A percentile compares a stretch with the other conserved stretches of the same genome.
Conservation (phyloP, 176 grass and related monocot genomes). For the Aechmea fasciata region DNA sequence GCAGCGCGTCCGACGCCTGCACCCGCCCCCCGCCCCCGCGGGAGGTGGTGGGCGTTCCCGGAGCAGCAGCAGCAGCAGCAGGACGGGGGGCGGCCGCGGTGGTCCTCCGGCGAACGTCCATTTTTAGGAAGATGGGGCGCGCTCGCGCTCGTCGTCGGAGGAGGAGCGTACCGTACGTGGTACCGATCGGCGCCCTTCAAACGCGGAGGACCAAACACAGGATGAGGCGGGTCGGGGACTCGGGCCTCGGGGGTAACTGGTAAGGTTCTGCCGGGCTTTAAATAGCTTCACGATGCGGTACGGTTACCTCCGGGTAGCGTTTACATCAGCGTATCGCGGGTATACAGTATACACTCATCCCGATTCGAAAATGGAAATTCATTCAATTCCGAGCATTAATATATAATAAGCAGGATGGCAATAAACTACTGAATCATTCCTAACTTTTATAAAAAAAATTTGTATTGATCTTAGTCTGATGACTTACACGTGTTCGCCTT, state of each 20-base stretch:
- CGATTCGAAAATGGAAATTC: no score
- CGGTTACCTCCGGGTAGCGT: background rate
- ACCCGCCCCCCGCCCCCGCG: background rate
- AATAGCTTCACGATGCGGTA: background rate
- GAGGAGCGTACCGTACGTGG: background rate
- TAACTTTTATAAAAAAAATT: no score
- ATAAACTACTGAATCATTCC: no score
- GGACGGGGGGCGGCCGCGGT: background rate
- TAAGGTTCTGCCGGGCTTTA: background rate
- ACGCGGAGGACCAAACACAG: background rate
- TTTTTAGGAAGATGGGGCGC: background rate
- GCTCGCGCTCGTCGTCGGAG: background rate
- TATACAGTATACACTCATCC: no score
- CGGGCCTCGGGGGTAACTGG: no score
- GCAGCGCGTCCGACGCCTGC: slow-evolving; percentile 29
- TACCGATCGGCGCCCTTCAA: background rate
- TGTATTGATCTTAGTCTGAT: no score
- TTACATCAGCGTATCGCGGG: background rate
- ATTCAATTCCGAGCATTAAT: no score
- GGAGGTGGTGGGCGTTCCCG: background rate
- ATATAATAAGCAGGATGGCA: no score
- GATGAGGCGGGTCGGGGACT: background rate
- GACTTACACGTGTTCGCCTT: no score
- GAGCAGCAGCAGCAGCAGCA: no score
- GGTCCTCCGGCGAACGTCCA: background rate